Evolutionary conservation across 495 filamentous ascomycete genomes (phyloP).

Genomic region (Sordaria brevicollis): DNA sequence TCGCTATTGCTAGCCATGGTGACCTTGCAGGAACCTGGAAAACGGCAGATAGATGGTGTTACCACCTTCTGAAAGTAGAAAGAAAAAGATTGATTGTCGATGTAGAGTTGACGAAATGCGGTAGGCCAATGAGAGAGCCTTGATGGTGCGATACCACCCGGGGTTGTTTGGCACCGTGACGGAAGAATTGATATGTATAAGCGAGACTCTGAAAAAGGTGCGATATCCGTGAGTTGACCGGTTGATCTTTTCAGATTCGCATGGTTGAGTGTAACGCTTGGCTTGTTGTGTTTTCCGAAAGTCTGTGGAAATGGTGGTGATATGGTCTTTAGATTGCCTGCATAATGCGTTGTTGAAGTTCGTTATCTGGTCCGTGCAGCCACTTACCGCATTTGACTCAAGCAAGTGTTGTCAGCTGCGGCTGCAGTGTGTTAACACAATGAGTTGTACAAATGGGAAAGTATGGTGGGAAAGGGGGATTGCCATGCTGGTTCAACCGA

Average conservation of each 20-base stretch:
- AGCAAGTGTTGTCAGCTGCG: not conserved
- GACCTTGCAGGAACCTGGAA: not conserved
- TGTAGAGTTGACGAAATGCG: not conserved
- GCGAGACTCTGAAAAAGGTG: not conserved
- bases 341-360: not conserved
- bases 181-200: not conserved
- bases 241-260: not conserved
- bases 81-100: not conserved
- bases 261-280: not conserved
- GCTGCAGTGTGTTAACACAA: not conserved
- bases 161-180: not conserved
- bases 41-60: not conserved
- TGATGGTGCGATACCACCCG: not conserved
- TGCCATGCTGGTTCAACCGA: not conserved
- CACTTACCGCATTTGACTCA: not conserved
- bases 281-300: not conserved
- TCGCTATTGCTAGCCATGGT: not conserved
- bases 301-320: not conserved
- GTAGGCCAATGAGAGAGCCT: not conserved
- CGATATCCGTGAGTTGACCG: not conserved
- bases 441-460: not conserved
- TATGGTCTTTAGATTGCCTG: not conserved
- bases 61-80: not conserved
- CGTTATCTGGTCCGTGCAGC: not conserved
- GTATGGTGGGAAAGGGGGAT: not conserved